These are phyloP conservation scores for Mucuna pruriens DNA, from an alignment of 306 rosid genomes.

Conservation along the genomic window DNA sequence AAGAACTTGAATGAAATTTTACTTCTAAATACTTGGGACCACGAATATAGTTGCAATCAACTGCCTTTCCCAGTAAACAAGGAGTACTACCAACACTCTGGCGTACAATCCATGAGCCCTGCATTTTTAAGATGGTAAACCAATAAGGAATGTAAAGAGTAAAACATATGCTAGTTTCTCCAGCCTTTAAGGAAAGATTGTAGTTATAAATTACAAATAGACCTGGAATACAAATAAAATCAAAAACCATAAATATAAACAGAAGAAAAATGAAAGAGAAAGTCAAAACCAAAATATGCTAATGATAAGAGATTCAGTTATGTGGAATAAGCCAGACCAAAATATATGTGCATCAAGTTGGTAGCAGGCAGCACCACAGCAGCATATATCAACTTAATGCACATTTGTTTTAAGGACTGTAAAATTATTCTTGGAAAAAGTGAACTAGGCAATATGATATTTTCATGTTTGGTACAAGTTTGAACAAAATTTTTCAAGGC, in stretches of 20 bases:
- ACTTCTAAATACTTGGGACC: conserved; percentile 94
- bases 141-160: conserved; percentile 11
- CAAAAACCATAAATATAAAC: conserved; percentile 4
- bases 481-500: not conserved
- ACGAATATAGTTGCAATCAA: conserved; percentile 94
- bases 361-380: not conserved
- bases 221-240: conserved; percentile 18
- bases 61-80: conserved; percentile 97
- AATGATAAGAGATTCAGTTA: not conserved
- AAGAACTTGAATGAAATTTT: conserved; percentile 37
- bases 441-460: not conserved
- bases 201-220: conserved; percentile 7
- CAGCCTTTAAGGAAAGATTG: not conserved
- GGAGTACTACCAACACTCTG: conserved; percentile 99
- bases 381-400: not conserved
- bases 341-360: not conserved
- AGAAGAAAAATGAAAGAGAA: not conserved
- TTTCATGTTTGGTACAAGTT: not conserved
- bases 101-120: conserved; percentile 99
- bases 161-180: conserved; percentile 9
- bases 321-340: not conserved
- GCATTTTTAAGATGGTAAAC: conserved; percentile 48
- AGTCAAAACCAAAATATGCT: not conserved
- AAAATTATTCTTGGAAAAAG: not conserved
- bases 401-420: not conserved